Conservation (phyloP, 257 asterid genomes). For the Primulina huaijiensis region DNA sequence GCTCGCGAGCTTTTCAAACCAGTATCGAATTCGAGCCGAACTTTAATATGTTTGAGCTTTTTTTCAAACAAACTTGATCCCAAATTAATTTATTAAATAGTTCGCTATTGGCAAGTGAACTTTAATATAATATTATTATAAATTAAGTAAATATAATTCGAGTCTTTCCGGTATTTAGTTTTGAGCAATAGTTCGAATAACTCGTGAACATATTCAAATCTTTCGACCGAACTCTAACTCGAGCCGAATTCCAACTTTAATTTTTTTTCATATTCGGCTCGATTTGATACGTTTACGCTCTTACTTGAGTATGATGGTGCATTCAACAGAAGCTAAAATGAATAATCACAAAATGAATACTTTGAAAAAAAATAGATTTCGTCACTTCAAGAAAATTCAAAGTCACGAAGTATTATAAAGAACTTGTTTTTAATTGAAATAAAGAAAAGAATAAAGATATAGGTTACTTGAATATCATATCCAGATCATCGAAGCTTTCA, state of each 20-base stretch:
- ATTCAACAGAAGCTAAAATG: too few relatives aligned
- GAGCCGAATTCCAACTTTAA: too few relatives aligned
- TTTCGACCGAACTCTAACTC: not conserved
- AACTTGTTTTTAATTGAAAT: constrained; percentile 5
- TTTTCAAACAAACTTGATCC: too few relatives aligned
- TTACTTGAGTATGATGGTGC: not conserved
- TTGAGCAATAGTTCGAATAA: too few relatives aligned
- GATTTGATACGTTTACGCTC: not conserved
- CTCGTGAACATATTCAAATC: not conserved
- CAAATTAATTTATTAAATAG: too few relatives aligned
- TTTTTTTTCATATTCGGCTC: too few relatives aligned
- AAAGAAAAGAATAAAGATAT: constrained; percentile 15
- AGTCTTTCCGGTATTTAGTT: not conserved
- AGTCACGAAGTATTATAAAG: constrained; percentile 6
- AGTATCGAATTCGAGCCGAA: too few relatives aligned
- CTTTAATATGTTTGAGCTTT: too few relatives aligned
- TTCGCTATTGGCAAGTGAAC: too few relatives aligned
- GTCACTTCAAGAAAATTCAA: not conserved
- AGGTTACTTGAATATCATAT: constrained; percentile 79
- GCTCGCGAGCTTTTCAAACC: too few relatives aligned
- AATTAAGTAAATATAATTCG: too few relatives aligned
- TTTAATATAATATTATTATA: too few relatives aligned
- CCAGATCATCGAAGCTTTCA: constrained; percentile 93
- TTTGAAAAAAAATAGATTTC: not conserved
- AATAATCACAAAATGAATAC: not conserved